Percentiles rank a stretch among this genome's conserved stretches.
Conservation (phyloP, 768 basidiomycete species). For the Galerina sulciceps region DNA sequence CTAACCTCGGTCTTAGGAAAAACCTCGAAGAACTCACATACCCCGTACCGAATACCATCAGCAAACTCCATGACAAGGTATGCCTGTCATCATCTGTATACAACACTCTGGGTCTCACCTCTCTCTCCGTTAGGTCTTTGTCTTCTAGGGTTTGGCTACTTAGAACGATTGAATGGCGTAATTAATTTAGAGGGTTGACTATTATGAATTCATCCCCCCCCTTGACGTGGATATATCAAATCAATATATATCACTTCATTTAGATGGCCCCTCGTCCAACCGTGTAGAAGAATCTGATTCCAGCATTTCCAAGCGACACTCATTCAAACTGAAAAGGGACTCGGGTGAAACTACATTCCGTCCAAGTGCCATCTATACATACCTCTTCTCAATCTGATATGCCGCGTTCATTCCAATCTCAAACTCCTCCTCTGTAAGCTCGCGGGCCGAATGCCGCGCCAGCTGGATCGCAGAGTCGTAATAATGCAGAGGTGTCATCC, state of each 20-base stretch:
- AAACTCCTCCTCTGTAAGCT: constrained; percentile 73
- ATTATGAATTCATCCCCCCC: constrained; percentile 1
- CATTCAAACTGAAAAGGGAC: constrained; percentile 51
- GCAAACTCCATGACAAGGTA: constrained; percentile 92
- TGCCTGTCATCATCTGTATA: constrained; percentile 5
- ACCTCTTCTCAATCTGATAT: constrained; percentile 66
- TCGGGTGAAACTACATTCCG: background rate
- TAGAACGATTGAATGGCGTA: constrained; percentile 3
- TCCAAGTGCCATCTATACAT: constrained; percentile 19
- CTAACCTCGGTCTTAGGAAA: constrained; percentile 56
- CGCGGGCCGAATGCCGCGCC: constrained; percentile 60
- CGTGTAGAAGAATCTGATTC: constrained; percentile 51
- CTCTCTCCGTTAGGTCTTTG: constrained; percentile 40
- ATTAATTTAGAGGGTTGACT: background rate
- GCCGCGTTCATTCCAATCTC: constrained; percentile 64
- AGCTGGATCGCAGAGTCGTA: constrained; percentile 81
- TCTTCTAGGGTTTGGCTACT: constrained; percentile 34
- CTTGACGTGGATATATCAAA: background rate
- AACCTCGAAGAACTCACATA: constrained; percentile 88
- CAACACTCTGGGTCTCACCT: constrained; percentile 11
- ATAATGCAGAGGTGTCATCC: constrained; percentile 71
- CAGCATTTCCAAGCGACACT: constrained; percentile 68
- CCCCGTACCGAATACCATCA: constrained; percentile 85
- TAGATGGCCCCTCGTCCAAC: constrained; percentile 5
- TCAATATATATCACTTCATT: background rate